Evolutionary conservation across 139 green algal genomes (phyloP).

Genomic region (Auxenochlorella pyrenoidosa): DNA sequence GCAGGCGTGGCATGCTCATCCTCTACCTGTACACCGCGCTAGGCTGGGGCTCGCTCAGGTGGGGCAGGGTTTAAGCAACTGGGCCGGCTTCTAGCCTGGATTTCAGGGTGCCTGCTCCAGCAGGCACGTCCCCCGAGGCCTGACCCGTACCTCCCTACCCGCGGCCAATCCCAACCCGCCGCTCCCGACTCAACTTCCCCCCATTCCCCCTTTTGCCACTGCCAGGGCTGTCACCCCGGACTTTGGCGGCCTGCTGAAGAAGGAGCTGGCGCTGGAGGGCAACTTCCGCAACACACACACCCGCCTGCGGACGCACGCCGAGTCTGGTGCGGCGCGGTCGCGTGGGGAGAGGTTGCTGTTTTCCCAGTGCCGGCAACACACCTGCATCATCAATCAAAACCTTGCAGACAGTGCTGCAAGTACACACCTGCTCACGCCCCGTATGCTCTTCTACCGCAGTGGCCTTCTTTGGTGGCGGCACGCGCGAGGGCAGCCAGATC

Average conservation of each 20-base stretch:
- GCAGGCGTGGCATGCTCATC: slow-evolving; percentile 65
- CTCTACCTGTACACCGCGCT: slow-evolving; percentile 77
- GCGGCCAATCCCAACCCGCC: neutral
- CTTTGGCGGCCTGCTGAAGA: slow-evolving; percentile 58
- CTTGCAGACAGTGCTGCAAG: neutral
- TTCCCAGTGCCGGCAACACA: too few relatives aligned
- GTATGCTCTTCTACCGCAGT: slow-evolving; percentile 32
- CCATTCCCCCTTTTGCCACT: neutral
- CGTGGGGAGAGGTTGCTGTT: too few relatives aligned
- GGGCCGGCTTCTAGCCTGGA: too few relatives aligned
- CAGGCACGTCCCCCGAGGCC: too few relatives aligned
- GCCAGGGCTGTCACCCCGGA: slow-evolving; percentile 64
- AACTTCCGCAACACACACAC: slow-evolving; percentile 65
- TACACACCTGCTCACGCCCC: too few relatives aligned
- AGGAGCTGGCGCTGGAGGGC: slow-evolving; percentile 63
- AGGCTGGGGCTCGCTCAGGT: slow-evolving; percentile 64
- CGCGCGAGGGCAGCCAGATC: slow-evolving; percentile 57
- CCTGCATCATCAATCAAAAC: too few relatives aligned
- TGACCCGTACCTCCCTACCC: neutral
- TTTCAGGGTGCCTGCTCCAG: too few relatives aligned
- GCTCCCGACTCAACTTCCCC: neutral
- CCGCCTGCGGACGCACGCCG: slow-evolving; percentile 66
- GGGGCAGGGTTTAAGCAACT: neutral
- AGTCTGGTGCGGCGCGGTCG: slow-evolving; percentile 54
- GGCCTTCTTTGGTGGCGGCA: slow-evolving; percentile 78